Conservation (phyloP, 345 rosid species). For the Cardamine chenopodiifolia region DNA sequence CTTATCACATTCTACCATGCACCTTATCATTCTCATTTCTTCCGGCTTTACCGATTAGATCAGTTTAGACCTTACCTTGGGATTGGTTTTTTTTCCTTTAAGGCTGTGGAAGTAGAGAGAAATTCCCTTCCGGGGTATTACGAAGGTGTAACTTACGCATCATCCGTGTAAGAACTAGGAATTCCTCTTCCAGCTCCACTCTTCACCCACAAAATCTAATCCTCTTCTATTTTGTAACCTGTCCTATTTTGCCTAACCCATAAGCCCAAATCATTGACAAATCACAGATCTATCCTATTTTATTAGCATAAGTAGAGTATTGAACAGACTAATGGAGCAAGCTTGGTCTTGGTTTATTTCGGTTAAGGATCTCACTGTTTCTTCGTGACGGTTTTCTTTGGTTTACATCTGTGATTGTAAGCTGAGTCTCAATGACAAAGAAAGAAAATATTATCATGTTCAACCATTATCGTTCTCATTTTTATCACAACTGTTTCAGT, state of each 20-base stretch:
- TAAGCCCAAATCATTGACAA: neutral
- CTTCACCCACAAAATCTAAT: neutral
- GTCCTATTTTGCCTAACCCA: neutral
- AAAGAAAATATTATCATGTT: neutral
- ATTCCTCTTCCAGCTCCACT: too few relatives aligned
- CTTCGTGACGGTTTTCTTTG: neutral
- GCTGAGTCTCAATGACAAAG: neutral
- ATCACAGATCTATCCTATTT: neutral
- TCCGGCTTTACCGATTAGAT: too few relatives aligned
- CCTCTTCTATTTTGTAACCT: neutral
- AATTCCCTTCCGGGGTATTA: too few relatives aligned
- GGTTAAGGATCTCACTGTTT: neutral
- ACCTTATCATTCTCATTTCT: neutral
- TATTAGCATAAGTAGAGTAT: neutral
- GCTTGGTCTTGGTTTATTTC: slow-evolving; percentile 1
- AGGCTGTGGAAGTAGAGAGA: too few relatives aligned
- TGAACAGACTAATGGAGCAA: slow-evolving; percentile 9
- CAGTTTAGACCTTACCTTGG: too few relatives aligned
- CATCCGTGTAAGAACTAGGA: too few relatives aligned
- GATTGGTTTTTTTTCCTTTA: too few relatives aligned
- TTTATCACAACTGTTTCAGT: neutral
- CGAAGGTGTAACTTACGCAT: too few relatives aligned
- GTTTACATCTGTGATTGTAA: neutral
- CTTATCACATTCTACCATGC: neutral
- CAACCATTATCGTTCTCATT: slow-evolving; percentile 2